Percentiles rank a stretch among this genome's conserved stretches.
Evolutionary conservation across 441 rosid species (phyloP).

Genomic region (Corymbia calophylla): DNA sequence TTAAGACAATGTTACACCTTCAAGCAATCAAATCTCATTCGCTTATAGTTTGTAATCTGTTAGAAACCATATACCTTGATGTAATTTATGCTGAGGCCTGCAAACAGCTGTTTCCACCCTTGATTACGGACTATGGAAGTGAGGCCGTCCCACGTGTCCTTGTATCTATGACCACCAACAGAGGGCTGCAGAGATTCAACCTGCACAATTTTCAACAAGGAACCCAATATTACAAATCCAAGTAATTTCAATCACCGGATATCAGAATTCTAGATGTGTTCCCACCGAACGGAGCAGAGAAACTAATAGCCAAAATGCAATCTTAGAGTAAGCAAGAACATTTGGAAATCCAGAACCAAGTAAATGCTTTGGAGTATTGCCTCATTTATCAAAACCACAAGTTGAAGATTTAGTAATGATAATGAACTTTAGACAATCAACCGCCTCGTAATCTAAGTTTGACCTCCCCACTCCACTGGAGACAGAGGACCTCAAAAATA

Average conservation of each 20-base stretch:
- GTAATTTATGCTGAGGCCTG: constrained; percentile 93
- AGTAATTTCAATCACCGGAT: background rate
- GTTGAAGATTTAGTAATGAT: background rate
- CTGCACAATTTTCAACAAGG: constrained; percentile 24
- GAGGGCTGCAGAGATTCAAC: constrained; percentile 64
- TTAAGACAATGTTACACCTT: background rate
- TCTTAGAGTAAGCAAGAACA: background rate
- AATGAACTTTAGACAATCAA: background rate
- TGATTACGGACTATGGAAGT: constrained; percentile 59
- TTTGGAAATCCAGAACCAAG: background rate
- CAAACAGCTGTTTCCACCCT: constrained; percentile 93
- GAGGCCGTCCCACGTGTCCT: constrained; percentile 68
- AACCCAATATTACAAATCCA: background rate
- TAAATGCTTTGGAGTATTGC: background rate
- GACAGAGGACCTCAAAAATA: background rate
- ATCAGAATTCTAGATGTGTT: background rate
- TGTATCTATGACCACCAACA: constrained; percentile 44
- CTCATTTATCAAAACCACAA: background rate
- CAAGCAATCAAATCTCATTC: background rate
- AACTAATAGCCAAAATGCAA: background rate
- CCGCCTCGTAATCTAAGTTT: background rate
- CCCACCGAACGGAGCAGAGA: background rate
- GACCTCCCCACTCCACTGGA: background rate
- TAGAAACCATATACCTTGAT: constrained; percentile 42
- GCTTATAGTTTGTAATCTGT: background rate